Evolutionary conservation across 345 rosid species (phyloP), one percentile per base, ranked within the genome.

Genomic region (Sisymbrium altissimum): DNA sequence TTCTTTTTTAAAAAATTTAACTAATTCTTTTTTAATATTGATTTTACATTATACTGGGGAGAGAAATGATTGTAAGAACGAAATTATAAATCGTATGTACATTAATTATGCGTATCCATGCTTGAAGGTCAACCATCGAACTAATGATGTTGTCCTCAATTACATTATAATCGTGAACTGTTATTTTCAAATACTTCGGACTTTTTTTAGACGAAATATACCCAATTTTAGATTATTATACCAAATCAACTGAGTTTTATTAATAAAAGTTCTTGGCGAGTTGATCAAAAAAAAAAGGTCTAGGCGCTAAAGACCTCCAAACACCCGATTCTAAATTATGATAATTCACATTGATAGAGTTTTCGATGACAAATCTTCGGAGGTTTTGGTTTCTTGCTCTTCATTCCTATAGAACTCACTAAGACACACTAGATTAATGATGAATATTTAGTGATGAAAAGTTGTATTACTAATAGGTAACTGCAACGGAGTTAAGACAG

Each of bases 131-230:
- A 64, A 64, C 70, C 49, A 56, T 35, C 66, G 6, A 64, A 65
- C 59, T 14, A 44, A 65, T 73, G 64, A 73, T 54, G 65, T 12
- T 73, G 64, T 73, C 71, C 33, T 36, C 48, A 30, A 64, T 9
- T 19, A 48, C 29, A 49, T 49, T 10, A 49, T 18, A 21, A 29
- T 27, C 39, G 32, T 39, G 63, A 63, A 19, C 36, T 29, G 18
- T 5, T 46, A 32, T 36, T 27, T 54, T 41, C 72, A 27, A 54
- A 27, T 45, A 56, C 43, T 7, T 68, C 4, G 14, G 39, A 14
- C 35, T 39, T 39, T 40, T 21, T 49, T 21, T 48, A 48, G 27
- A 48, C 25, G 3, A 23, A 23, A 9, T 4, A 46, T 17, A 49
- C 9, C 10, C 1, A 49, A 48, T 6, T 48, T 19, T 18, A 1